Evolutionary conservation across 2,329 filamentous ascomycete species (phyloP).

Genomic region (Fusarium irregulare): DNA sequence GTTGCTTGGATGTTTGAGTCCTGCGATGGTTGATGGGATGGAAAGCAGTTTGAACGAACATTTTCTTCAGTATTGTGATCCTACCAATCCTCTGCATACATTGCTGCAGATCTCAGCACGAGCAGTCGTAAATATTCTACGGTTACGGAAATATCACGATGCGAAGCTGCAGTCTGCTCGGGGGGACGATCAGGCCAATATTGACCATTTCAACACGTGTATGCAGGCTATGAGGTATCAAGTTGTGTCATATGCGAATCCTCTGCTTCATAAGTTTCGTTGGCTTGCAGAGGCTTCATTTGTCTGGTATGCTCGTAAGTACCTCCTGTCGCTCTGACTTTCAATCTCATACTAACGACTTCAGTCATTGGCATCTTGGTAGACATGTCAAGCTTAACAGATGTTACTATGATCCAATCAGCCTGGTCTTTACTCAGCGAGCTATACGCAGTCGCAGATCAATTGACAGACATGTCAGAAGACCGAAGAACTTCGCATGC

Average conservation of each 20-base stretch:
- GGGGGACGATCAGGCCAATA: constrained; percentile 2
- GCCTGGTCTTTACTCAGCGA: constrained; percentile 13
- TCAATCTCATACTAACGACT: background rate
- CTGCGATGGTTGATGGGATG: background rate
- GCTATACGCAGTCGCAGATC: background rate
- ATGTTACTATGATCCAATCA: background rate
- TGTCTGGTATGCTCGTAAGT: constrained; percentile 26
- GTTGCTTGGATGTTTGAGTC: background rate
- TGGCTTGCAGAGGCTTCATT: constrained; percentile 13
- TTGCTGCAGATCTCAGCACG: constrained; percentile 9
- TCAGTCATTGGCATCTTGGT: constrained; percentile 20
- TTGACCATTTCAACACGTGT: constrained; percentile 20
- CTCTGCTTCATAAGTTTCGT: background rate
- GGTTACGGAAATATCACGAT: constrained; percentile 14
- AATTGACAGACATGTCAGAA: constrained; percentile 12
- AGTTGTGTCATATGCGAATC: background rate
- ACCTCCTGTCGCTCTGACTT: accelerated
- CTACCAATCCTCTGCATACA: background rate
- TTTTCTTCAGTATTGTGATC: constrained; percentile 28
- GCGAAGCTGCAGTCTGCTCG: background rate
- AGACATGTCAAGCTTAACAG: constrained; percentile 13
- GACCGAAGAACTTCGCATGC: constrained; percentile 16
- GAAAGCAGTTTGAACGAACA: constrained; percentile 12
- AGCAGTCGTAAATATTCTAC: constrained; percentile 13
- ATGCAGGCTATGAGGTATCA: constrained; percentile 22